These are phyloP conservation scores for Barbarea vulgaris DNA, from an alignment of 345 rosid species.

Conservation along the genomic window DNA sequence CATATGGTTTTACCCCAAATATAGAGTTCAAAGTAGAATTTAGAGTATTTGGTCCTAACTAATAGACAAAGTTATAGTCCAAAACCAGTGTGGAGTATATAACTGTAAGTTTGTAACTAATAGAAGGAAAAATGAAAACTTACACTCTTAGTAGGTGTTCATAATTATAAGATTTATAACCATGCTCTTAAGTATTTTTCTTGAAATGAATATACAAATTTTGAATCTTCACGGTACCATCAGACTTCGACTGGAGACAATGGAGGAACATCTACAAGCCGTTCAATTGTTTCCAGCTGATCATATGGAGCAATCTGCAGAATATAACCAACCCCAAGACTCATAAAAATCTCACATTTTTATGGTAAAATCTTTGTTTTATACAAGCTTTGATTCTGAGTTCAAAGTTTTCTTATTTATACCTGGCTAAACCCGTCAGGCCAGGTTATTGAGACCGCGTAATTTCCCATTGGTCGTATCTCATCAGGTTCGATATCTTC, in stretches of 20 bases:
- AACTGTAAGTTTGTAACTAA: constrained; percentile 1
- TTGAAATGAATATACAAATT: constrained; percentile 32
- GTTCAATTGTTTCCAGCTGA: constrained; percentile 78
- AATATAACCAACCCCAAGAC: not conserved
- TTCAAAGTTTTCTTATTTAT: constrained; percentile 10
- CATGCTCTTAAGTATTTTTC: not conserved
- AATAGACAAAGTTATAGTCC: not conserved
- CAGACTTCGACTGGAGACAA: constrained; percentile 45
- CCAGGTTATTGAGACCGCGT: constrained; percentile 96
- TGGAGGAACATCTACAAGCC: constrained; percentile 66
- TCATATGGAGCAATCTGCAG: constrained; percentile 96
- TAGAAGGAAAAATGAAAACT: not conserved
- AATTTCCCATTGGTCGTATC: constrained; percentile 93
- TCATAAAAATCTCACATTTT: not conserved
- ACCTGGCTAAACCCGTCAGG: constrained; percentile 96
- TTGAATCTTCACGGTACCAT: not conserved
- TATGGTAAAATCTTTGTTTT: not conserved
- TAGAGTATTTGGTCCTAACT: not conserved
- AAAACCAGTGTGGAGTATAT: not conserved
- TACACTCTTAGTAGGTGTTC: not conserved
- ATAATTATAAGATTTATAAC: constrained; percentile 2
- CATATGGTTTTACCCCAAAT: not conserved
- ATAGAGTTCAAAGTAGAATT: too few species aligned
- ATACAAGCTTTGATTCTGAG: not conserved
- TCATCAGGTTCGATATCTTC: constrained; percentile 92